Percentiles rank a stretch among this genome's conserved stretches.
phyloP scores from a whole-genome alignment of 2,329 filamentous ascomycete species.

The Aureobasidium leucospermi region DNA sequence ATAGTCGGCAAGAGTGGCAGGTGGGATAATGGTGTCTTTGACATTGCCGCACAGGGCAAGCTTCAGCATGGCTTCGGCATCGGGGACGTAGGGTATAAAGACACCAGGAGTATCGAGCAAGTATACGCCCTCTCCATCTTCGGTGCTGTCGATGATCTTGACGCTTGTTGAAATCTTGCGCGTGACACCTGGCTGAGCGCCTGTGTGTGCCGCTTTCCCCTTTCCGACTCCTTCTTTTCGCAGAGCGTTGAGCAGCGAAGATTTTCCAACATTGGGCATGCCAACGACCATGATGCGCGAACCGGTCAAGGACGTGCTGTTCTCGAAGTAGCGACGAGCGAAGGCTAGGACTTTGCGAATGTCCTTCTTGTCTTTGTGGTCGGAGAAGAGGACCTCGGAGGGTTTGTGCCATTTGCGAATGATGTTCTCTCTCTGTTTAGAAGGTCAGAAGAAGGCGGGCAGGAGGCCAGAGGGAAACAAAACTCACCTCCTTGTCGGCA shows the following conservation, averaged over 20 bases:
- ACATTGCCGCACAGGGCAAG: slow-evolving; percentile 86
- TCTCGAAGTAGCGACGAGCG: slow-evolving; percentile 44
- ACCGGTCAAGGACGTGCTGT: slow-evolving; percentile 62
- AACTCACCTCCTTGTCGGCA: slow-evolving; percentile 35
- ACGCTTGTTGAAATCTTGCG: slow-evolving; percentile 72
- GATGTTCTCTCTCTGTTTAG: slow-evolving; percentile 19
- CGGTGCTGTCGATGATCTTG: slow-evolving; percentile 57
- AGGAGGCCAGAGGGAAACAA: background rate
- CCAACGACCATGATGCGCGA: slow-evolving; percentile 81
- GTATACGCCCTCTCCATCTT: slow-evolving; percentile 59
- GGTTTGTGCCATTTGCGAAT: slow-evolving; percentile 49
- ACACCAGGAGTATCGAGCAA: slow-evolving; percentile 90
- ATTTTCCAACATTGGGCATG: slow-evolving; percentile 98
- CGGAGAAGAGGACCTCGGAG: slow-evolving; percentile 46
- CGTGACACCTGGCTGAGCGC: slow-evolving; percentile 82
- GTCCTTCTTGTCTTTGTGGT: slow-evolving; percentile 38
- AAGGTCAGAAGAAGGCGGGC: background rate
- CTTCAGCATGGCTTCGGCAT: slow-evolving; percentile 86
- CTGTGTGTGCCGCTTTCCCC: slow-evolving; percentile 71
- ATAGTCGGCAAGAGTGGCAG: slow-evolving; percentile 79
- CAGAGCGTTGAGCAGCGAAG: slow-evolving; percentile 82
- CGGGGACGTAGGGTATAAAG: slow-evolving; percentile 83
- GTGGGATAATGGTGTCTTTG: slow-evolving; percentile 76
- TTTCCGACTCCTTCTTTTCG: slow-evolving; percentile 59
- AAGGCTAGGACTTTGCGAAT: slow-evolving; percentile 42